Evolutionary conservation across 202 grass and related monocot species (phyloP).

Genomic region (Carex arenaria): DNA sequence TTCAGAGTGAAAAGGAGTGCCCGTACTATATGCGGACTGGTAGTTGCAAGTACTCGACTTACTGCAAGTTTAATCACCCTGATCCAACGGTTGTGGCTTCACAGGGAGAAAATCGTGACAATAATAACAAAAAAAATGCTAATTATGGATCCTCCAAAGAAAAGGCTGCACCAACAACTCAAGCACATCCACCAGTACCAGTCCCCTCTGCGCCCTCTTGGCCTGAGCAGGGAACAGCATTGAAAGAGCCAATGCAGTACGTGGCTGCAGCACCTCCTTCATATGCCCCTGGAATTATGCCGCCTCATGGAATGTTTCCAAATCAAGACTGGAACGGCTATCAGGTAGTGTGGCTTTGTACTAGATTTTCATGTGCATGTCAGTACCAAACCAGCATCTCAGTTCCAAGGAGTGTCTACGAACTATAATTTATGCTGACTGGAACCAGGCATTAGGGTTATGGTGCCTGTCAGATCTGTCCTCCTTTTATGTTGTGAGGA

Average conservation of each 20-base stretch:
- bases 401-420: not conserved
- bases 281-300: slow-evolving; percentile 50
- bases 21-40: slow-evolving; percentile 91
- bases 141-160: slow-evolving; percentile 33
- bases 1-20: slow-evolving; percentile 81
- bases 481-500: not conserved
- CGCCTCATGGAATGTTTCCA: slow-evolving; percentile 58
- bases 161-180: slow-evolving; percentile 26
- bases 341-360: slow-evolving; percentile 48
- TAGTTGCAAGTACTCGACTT: slow-evolving; percentile 79
- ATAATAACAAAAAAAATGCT: slow-evolving; percentile 3
- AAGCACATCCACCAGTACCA: slow-evolving; percentile 17
- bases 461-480: not conserved
- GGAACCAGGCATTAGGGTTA: not conserved
- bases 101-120: slow-evolving; percentile 23
- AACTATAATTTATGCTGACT: not conserved
- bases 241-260: slow-evolving; percentile 52
- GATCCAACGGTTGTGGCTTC: slow-evolving; percentile 51
- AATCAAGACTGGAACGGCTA: slow-evolving; percentile 55
- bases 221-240: slow-evolving; percentile 47
- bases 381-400: not conserved
- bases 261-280: slow-evolving; percentile 49
- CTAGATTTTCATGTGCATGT: not conserved
- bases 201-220: slow-evolving; percentile 34
- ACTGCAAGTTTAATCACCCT: slow-evolving; percentile 91